A percentile compares a stretch with the other conserved stretches of the same genome.
phyloP scores from a whole-genome alignment of 2,329 filamentous ascomycete genomes.

The Talaromyces sp. region DNA sequence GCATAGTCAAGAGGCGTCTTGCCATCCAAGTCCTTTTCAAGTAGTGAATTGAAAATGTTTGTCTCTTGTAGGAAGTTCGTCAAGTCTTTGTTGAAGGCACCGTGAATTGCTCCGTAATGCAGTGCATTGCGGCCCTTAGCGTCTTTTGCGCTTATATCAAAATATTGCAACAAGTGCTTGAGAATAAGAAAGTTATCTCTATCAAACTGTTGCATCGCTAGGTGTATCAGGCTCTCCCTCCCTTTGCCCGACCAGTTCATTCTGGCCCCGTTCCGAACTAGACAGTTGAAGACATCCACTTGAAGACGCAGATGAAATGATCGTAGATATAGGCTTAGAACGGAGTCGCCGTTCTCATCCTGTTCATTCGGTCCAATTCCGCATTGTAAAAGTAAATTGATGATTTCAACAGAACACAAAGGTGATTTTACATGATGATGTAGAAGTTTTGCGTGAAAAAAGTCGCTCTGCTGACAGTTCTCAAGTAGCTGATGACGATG shows the following conservation, averaged over 20 bases:
- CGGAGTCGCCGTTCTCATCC: constrained; percentile 15
- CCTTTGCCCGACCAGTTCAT: constrained; percentile 7
- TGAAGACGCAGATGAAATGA: constrained; percentile 15
- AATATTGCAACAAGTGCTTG: constrained; percentile 10
- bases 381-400: constrained; percentile 12
- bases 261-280: not conserved
- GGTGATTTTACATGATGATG: not conserved
- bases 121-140: constrained; percentile 13
- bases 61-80: constrained; percentile 9
- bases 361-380: constrained; percentile 14
- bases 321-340: constrained; percentile 15
- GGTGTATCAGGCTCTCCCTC: constrained; percentile 15
- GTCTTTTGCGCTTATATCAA: constrained; percentile 17
- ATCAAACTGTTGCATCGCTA: constrained; percentile 16
- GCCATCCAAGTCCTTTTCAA: constrained; percentile 10
- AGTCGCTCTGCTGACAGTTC: not conserved
- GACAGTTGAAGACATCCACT: constrained; percentile 10
- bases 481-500: not conserved
- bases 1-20: constrained; percentile 20
- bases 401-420: not conserved
- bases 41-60: constrained; percentile 9
- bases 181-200: constrained; percentile 13
- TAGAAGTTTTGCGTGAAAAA: not conserved
- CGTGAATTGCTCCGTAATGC: constrained; percentile 19
- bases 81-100: constrained; percentile 17